A percentile compares a stretch with the other conserved stretches of the same genome.
phyloP scores from a whole-genome alignment of 2,329 filamentous ascomycete genomes.

The Sporothrix phasma region DNA sequence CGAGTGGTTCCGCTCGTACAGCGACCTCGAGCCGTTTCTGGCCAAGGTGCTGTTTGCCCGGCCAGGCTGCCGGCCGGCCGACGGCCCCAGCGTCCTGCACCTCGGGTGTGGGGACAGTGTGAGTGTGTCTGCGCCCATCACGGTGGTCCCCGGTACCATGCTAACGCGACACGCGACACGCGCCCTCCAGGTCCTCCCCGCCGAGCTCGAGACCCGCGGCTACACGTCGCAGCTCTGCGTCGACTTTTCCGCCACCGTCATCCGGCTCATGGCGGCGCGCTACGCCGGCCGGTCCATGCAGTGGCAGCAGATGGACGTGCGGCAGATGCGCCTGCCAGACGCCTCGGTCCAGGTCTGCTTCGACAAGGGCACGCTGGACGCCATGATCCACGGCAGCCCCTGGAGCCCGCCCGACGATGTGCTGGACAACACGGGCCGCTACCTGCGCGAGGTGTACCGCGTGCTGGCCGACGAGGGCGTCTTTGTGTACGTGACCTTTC shows the following conservation, averaged over 20 bases:
- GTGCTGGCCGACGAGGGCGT: slow-evolving; percentile 37
- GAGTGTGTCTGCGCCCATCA: no score
- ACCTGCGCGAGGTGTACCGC: slow-evolving; percentile 39
- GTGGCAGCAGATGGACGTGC: slow-evolving; percentile 35
- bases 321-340: slow-evolving; percentile 12
- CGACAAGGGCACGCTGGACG: slow-evolving; percentile 46
- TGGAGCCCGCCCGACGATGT: slow-evolving; percentile 44
- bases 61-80: slow-evolving; percentile 20
- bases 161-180: no score
- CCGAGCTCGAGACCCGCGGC: slow-evolving; percentile 35
- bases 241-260: slow-evolving; percentile 46
- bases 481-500: slow-evolving; percentile 44
- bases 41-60: slow-evolving; percentile 31
- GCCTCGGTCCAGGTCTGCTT: slow-evolving; percentile 46
- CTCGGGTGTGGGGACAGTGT: slow-evolving; percentile 42
- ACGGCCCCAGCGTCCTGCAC: slow-evolving; percentile 40
- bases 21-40: slow-evolving; percentile 39
- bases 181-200: slow-evolving; percentile 44
- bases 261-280: slow-evolving; percentile 40
- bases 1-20: slow-evolving; percentile 45
- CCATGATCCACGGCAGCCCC: slow-evolving; percentile 44
- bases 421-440: slow-evolving; percentile 35
- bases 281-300: slow-evolving; percentile 34
- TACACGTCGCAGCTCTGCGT: slow-evolving; percentile 44
- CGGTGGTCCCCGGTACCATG: no score